phyloP scores from a whole-genome alignment of 805 yeast species.

The Candida alai region DNA sequence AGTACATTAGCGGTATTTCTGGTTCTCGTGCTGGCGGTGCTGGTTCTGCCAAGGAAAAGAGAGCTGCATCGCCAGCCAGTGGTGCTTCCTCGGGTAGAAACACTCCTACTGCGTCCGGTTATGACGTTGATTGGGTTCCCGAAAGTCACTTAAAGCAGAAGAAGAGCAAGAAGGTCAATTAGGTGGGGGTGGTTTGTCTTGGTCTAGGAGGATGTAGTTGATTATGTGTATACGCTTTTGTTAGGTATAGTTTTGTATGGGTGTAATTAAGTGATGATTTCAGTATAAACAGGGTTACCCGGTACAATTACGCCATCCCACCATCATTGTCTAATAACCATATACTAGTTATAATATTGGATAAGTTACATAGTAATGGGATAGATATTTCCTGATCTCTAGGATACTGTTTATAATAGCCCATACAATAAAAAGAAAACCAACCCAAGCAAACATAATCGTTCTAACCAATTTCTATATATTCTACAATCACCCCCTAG shows the following conservation, averaged over 20 bases:
- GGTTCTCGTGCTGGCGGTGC: constrained; percentile 29
- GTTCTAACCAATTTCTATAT: too few species aligned
- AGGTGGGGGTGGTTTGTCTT: constrained; percentile 6
- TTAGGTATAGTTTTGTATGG: constrained; percentile 1
- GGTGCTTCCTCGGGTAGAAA: constrained; percentile 11
- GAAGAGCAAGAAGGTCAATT: constrained; percentile 24
- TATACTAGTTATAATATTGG: too few species aligned
- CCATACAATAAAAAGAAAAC: too few species aligned
- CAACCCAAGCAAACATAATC: too few species aligned
- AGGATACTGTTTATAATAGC: too few species aligned
- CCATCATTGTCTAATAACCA: too few species aligned
- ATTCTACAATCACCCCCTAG: too few species aligned
- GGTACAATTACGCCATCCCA: too few species aligned
- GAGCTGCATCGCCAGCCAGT: constrained; percentile 19
- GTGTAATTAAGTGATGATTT: constrained; percentile 4
- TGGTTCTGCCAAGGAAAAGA: constrained; percentile 20
- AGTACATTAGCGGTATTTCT: constrained; percentile 39
- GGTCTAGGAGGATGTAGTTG: neutral
- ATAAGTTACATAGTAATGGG: too few species aligned
- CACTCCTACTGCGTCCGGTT: constrained; percentile 22
- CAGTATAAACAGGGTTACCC: too few species aligned
- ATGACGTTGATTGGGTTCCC: constrained; percentile 58
- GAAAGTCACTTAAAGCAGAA: constrained; percentile 45
- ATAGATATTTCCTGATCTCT: too few species aligned
- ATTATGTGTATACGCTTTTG: neutral